Conservation (phyloP, 306 rosid species). For the Prunus dulcis region DNA sequence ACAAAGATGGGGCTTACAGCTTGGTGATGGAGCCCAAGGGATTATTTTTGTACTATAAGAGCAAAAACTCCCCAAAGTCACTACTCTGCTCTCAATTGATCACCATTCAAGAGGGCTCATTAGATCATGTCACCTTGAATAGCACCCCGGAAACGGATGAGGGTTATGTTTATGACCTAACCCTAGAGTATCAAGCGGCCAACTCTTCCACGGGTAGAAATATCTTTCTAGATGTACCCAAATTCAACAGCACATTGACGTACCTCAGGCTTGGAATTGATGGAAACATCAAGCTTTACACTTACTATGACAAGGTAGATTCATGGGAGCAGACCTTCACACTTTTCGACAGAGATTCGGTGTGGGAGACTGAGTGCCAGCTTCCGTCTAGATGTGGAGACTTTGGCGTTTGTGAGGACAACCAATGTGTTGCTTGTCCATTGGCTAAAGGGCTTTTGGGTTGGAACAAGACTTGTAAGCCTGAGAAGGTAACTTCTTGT, state of each 20-base stretch:
- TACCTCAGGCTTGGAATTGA: conserved; percentile 57
- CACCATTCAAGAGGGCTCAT: not conserved
- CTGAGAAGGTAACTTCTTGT: conserved; percentile 40
- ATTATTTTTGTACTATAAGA: conserved; percentile 16
- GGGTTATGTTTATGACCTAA: conserved; percentile 23
- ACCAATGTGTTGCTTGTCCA: conserved; percentile 70
- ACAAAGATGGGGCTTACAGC: conserved; percentile 39
- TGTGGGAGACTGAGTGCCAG: conserved; percentile 50
- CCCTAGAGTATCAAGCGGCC: conserved; percentile 7
- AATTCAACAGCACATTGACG: conserved; percentile 45
- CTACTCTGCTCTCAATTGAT: conserved; percentile 27
- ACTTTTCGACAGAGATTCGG: conserved; percentile 39
- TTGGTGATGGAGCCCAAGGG: conserved; percentile 20
- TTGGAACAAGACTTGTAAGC: conserved; percentile 51
- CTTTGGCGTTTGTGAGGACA: conserved; percentile 61
- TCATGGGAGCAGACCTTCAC: conserved; percentile 45
- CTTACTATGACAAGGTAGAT: conserved; percentile 41
- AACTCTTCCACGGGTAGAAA: conserved; percentile 9
- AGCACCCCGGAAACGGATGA: conserved; percentile 9
- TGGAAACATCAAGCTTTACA: conserved; percentile 49
- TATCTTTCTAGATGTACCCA: conserved; percentile 31
- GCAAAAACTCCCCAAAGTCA: conserved; percentile 40
- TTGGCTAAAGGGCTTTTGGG: conserved; percentile 44
- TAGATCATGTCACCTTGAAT: conserved; percentile 21
- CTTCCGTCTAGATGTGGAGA: conserved; percentile 51